These are phyloP conservation scores for Pholiota molesta DNA, from an alignment of 768 basidiomycete species.

Conservation along the genomic window DNA sequence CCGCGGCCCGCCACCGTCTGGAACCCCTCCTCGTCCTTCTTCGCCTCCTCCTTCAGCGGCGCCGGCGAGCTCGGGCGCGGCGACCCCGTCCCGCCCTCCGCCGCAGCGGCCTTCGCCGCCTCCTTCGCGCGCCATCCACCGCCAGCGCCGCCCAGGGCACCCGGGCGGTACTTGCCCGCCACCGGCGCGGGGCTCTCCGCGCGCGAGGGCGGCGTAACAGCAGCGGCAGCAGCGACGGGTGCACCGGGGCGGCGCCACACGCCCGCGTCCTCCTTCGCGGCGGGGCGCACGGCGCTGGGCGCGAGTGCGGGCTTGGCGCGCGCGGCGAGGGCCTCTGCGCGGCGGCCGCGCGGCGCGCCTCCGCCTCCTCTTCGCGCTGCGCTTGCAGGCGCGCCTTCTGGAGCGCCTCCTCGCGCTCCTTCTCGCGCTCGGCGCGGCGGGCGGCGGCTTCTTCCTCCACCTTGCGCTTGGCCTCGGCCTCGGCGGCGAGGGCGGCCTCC, in stretches of 20 bases:
- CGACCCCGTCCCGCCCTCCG: constrained; percentile 19
- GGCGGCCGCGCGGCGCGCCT: constrained; percentile 51
- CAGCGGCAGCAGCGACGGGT: constrained; percentile 26
- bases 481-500: constrained; percentile 49
- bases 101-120: constrained; percentile 1
- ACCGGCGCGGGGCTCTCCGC: constrained; percentile 58
- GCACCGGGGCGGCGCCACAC: constrained; percentile 14
- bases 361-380: constrained; percentile 75
- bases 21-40: constrained; percentile 73
- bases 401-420: constrained; percentile 49
- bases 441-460: constrained; percentile 45
- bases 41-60: constrained; percentile 38
- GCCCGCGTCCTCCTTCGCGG: constrained; percentile 21
- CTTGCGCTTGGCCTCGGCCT: constrained; percentile 59
- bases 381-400: constrained; percentile 48
- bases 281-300: constrained; percentile 23
- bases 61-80: constrained; percentile 37
- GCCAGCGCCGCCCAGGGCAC: constrained; percentile 27
- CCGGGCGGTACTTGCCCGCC: constrained; percentile 49
- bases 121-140: constrained; percentile 11
- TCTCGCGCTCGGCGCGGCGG: constrained; percentile 54
- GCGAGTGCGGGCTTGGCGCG: constrained; percentile 30
- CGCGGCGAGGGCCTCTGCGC: constrained; percentile 34
- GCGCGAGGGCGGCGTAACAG: constrained; percentile 46
- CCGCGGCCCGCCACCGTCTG: constrained; percentile 46